Percentiles rank a stretch among this genome's conserved stretches.
Evolutionary conservation across 73 alveolate genomes (phyloP).

Genomic region (Stentor roeselii): DNA sequence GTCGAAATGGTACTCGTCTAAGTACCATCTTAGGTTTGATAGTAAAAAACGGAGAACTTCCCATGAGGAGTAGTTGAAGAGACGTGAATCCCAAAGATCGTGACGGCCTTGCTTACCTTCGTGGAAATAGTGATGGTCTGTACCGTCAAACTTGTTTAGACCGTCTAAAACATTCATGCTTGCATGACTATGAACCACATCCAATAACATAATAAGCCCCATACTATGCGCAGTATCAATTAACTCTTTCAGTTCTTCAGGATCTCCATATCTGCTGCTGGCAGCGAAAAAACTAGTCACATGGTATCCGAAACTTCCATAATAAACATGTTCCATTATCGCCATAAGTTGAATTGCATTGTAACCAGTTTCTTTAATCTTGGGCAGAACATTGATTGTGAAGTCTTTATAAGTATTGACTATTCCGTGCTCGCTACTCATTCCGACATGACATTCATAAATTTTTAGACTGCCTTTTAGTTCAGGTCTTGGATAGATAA

Average conservation of each 20-base stretch:
- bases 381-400: constrained; percentile 86
- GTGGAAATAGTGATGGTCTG: constrained; percentile 96
- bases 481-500: constrained; percentile 69
- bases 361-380: constrained; percentile 88
- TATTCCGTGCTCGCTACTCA: constrained; percentile 91
- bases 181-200: constrained; percentile 96
- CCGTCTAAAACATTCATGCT: constrained; percentile 96
- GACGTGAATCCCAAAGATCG: constrained; percentile 91
- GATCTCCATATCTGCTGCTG: constrained; percentile 92
- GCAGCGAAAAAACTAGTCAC: constrained; percentile 92
- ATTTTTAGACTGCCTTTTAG: constrained; percentile 80
- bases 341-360: constrained; percentile 96
- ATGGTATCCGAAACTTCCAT: constrained; percentile 97
- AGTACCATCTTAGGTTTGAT: constrained; percentile 88
- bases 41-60: constrained; percentile 93
- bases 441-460: constrained; percentile 97
- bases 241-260: constrained; percentile 94
- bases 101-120: constrained; percentile 96
- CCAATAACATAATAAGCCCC: constrained; percentile 92
- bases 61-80: constrained; percentile 92
- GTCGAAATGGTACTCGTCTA: constrained; percentile 94
- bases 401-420: constrained; percentile 89
- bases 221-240: constrained; percentile 81
- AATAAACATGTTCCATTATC: constrained; percentile 94
- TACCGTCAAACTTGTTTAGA: constrained; percentile 94